Evolutionary conservation across 768 basidiomycete genomes (phyloP), one percentile per base, ranked within the genome.

Genomic region (Boletus bicolor): DNA sequence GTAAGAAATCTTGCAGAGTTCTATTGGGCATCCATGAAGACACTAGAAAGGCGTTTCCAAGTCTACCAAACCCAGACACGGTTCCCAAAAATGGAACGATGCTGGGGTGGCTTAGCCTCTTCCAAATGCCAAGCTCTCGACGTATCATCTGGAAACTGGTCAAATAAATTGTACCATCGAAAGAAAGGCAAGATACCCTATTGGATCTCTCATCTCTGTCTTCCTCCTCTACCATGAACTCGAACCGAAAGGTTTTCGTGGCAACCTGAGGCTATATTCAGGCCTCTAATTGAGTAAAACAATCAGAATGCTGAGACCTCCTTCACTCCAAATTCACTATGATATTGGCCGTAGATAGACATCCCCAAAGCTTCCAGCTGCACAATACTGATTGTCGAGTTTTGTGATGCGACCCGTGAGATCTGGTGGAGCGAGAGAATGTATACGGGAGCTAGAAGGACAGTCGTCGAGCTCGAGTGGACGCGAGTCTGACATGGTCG

Each of bases 61-160:
- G 41, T 45, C 54, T 51, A 19, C 52, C 49, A 42, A 61, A 56
- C 17, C 51, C 59, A 26, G 17, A 44, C 1, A 26, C 39, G 9
- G 32, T 57, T 24, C 61, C 55, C 5, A 61, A 39, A 9, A 61
- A 61, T n/a, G 60, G 51, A 21, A 60, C 60, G 21, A 61, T 43
- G 41, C 57, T 53, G 3, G 45, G 35, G 41, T 61, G 60, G 14
- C 11, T 47, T 1, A 61, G 28, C 37, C 51, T 48, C 44, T 35
- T 62, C 60, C 55, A 57, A 15, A 54, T 54, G 1, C 55, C 49
- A 32, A 62, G 47, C 44, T 58, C 60, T 49, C 60, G 60, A 30
- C 50, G 60, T 32, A 49, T 51, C 56, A 50, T 54, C 60, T 58
- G 35, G 28, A 42, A 43, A 19, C n/a, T 30, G n/a, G 37, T 55